Base-by-base conservation (phyloP, 345 rosid genomes). In the Gossypium australe region DNA sequence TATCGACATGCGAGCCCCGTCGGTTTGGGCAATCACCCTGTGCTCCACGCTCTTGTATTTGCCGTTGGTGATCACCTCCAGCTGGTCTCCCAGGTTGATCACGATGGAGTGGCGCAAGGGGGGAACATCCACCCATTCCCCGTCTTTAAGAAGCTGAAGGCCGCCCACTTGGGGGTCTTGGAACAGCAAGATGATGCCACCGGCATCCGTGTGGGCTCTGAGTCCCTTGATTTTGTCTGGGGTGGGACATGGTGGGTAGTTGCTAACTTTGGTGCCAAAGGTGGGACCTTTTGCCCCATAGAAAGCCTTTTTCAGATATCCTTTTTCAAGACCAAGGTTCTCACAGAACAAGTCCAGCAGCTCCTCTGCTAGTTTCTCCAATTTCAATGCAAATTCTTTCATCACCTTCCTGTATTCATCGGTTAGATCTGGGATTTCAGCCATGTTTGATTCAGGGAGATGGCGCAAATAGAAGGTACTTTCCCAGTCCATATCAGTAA, bases 11-110 rank as follows among this genome's bases (percentile, higher is more conserved):
- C 94, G 41, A 24, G 86, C 77, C 0, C 98, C 98, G 3, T 87
- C 79, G 0, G 94, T 85, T 62, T 94, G 98, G 9, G 97, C 85
- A 16, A 94, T 75, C 73, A 94, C 98, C 61, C 98, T 80, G 52
- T 94, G 98, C 74, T 86, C 88, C 70, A 92, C 87, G 45, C 98
- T 94, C 86, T 89, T 92, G 87, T 94, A 94, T 79, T 84, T 92
- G 2, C 98, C 98, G 73, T 94, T 94, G 10, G 97, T 89, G 71
- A 94, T 92, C 44, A 94, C 98, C 97, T 94, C 98, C 1, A 94
- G 78, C 71, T 94, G 98, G 80, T 94, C 98, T 0, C 98, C 98
- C 0, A 94, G 97, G 83, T 94, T 94, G 73, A 94, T 68, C 16
- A 94, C 98, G 64, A 94, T 91, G 78, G 97, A 90, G 76, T 92